Base-by-base conservation (phyloP, 768 basidiomycete genomes). In the Leccinum pellstonianum region DNA sequence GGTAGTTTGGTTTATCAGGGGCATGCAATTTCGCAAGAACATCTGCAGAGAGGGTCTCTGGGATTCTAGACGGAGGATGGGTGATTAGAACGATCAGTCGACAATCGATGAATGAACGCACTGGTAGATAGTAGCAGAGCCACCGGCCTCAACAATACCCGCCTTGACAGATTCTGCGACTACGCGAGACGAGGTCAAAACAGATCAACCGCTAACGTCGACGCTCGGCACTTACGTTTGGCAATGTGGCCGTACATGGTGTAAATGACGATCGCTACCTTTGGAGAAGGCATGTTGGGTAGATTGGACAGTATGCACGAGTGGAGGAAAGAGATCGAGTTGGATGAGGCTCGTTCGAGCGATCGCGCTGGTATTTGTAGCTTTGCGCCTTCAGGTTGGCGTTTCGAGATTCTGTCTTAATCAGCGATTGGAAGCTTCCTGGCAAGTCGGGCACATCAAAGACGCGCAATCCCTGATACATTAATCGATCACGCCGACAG, bases 11-110 rank as follows among this genome's bases (percentile, higher is more conserved):
- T 69, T 90, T 91, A 4, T 86, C 68, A 4, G 87, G 83, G 2
- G 88, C 90, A 62, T 86, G 73, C 84, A 96, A 81, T 70, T 82
- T 82, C 51, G 69, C 66, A 54, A 94, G 80, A 54, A 93, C 67
- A 10, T 91, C 90, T 7, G 77, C 68, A 3, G 88, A 65, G 56
- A 96, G 86, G 3, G 92, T 95, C 76, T 95, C 93, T 52, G 84
- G 71, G 59, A 95, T 82, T 72, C 90, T 91, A 35, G 12, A 21
- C n/a, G 27, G 10, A 29, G n/a, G 38, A 19, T 27, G 15, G 41
- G 59, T 8, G 35, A 52, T 61, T 9, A 52, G 4, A 38, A 12
- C 19, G 25, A 46, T 29, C 7, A 11, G n/a, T 37, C 61, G 6
- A 19, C 52, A 33, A 37, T n/a, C 14, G 15, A 9, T 1, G 12